Percentiles rank a stretch among this genome's conserved stretches.
phyloP scores from a whole-genome alignment of 495 filamentous ascomycete species.

The Daldinia grandis region DNA sequence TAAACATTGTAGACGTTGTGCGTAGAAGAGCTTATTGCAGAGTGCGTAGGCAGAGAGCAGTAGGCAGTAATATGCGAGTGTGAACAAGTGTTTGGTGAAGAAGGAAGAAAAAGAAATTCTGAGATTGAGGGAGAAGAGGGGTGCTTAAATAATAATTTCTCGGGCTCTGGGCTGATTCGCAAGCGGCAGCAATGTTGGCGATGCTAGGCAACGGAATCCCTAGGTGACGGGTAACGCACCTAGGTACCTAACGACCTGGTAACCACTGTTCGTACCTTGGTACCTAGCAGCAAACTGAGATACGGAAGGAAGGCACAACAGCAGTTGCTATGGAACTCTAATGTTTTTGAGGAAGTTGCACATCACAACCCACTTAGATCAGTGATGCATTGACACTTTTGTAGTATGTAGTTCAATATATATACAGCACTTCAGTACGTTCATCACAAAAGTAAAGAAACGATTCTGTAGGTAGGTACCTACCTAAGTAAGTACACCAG shows the following conservation, averaged over 20 bases:
- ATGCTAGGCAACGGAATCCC: background rate
- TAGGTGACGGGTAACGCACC: too few relatives aligned
- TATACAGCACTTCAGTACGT: background rate
- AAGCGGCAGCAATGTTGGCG: background rate
- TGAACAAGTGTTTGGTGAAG: background rate
- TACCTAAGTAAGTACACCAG: too few relatives aligned
- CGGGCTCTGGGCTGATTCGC: background rate
- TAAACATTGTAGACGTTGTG: background rate
- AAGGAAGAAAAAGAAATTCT: background rate
- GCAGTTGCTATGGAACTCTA: background rate
- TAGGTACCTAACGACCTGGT: background rate
- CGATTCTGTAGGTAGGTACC: too few relatives aligned
- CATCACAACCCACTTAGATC: background rate
- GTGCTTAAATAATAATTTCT: background rate
- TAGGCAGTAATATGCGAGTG: background rate
- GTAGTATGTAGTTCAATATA: background rate
- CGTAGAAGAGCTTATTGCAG: background rate
- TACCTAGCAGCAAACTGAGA: background rate
- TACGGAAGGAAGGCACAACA: background rate
- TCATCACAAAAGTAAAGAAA: too few relatives aligned
- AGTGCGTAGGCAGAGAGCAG: background rate
- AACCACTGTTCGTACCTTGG: background rate
- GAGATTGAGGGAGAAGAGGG: background rate
- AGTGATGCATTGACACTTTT: background rate
- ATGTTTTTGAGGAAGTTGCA: background rate